phyloP scores from a whole-genome alignment of 2,329 filamentous ascomycete genomes.

The Penicillium sp. region DNA sequence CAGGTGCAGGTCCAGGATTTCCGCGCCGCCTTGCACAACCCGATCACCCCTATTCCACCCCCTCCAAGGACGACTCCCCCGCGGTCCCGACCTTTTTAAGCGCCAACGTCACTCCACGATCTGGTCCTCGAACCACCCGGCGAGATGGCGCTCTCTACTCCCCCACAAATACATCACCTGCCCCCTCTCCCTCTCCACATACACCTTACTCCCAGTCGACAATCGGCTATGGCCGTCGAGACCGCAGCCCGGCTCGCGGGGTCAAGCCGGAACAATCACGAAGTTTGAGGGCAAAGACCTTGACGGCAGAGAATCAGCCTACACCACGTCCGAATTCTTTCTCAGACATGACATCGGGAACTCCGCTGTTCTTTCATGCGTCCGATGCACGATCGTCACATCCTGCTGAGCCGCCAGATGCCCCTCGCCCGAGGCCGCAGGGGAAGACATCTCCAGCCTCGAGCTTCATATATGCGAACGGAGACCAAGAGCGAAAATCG shows the following conservation, averaged over 20 bases:
- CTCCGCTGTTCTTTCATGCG: constrained; percentile 82
- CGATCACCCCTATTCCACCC: constrained; percentile 29
- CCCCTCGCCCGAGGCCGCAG: constrained; percentile 19
- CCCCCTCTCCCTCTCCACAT: constrained; percentile 22
- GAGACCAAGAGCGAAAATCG: constrained; percentile 25
- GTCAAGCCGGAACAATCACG: constrained; percentile 26
- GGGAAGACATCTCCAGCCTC: constrained; percentile 23
- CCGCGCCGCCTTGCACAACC: constrained; percentile 29
- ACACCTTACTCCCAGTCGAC: constrained; percentile 24
- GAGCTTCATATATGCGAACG: constrained; percentile 35
- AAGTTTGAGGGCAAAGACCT: constrained; percentile 31
- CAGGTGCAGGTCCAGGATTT: constrained; percentile 15
- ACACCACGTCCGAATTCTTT: constrained; percentile 29
- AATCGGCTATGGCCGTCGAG: constrained; percentile 24
- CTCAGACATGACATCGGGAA: constrained; percentile 28
- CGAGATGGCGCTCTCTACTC: constrained; percentile 61
- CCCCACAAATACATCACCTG: constrained; percentile 46
- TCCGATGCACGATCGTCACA: constrained; percentile 58
- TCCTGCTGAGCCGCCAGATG: constrained; percentile 29
- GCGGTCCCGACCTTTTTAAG: constrained; percentile 51
- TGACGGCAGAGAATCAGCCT: constrained; percentile 30
- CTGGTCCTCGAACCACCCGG: constrained; percentile 62
- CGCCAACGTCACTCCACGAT: constrained; percentile 69
- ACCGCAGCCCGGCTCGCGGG: constrained; percentile 30
- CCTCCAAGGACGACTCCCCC: constrained; percentile 43